Base-by-base conservation (phyloP, 2,329 filamentous ascomycete genomes). In the Ophiostoma sp. region DNA sequence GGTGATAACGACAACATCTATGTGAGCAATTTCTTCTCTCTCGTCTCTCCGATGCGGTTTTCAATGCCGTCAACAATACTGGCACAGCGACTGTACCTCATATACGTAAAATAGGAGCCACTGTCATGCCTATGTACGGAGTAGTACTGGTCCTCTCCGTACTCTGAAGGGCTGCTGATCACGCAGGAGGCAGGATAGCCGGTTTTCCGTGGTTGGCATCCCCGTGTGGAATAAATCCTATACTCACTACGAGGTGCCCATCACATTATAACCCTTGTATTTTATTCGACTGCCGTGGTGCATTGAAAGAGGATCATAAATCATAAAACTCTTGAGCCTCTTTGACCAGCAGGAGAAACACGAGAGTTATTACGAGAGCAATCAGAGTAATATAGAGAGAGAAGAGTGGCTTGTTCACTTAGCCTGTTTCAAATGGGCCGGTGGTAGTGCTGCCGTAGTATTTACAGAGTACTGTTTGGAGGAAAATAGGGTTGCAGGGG, bases 101-200 rank as follows among this genome's bases (percentile, higher is more conserved):
- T 48, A 48, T 48, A 48, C 44, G 44, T n/a, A n/a, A 48, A 48
- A 48, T 48, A 48, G 44, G 44, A n/a, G 52, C 15, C 52, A 57
- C n/a, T 27, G 48, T 10, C 52, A 57, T 17, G 17, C 44, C 15
- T 48, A n/a, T 17, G 17, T 20, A n/a, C 4, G n/a, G n/a, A n/a
- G n/a, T n/a, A n/a, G n/a, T 20, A n/a, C 23, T 27, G 52, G n/a
- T n/a, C 44, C 4, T 10, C 17, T 48, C 17, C 20, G 20, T n/a
- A 8, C 44, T 31, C 27, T 31, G 17, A 6, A n/a, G 8, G 52
- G 52, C 52, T 57, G 52, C 10, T 31, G 52, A 57, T 57, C 52
- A 57, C 11, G 52, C 52, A 27, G 52, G 52, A 57, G 27, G 52
- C 52, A 27, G 52, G 52, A 57, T 57, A 57, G 52, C 52, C 52